These are phyloP conservation scores for Plantago major DNA, from an alignment of 257 asterid species.

Conservation along the genomic window DNA sequence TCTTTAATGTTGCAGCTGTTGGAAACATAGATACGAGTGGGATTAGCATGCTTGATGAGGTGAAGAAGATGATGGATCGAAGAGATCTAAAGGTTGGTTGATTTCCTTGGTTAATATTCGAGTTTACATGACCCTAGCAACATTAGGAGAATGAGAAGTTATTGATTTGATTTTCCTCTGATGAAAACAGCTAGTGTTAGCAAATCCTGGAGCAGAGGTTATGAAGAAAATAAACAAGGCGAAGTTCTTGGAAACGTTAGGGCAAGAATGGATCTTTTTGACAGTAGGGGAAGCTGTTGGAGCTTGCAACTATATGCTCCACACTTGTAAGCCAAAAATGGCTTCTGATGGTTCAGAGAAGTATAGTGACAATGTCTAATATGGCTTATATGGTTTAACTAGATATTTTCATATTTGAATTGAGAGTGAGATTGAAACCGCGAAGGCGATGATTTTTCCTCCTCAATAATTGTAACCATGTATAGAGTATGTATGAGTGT, in stretches of 20 bases:
- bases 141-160: background rate
- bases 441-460: background rate
- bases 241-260: slow-evolving; percentile 61
- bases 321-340: slow-evolving; percentile 38
- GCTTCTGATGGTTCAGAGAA: slow-evolving; percentile 29
- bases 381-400: background rate
- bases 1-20: slow-evolving; percentile 50
- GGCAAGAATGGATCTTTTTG: slow-evolving; percentile 79
- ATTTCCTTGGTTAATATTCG: background rate
- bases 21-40: slow-evolving; percentile 98
- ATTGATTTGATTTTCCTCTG: background rate
- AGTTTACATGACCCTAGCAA: background rate
- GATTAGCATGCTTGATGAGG: slow-evolving; percentile 84
- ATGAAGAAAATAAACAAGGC: slow-evolving; percentile 85
- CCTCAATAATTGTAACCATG: slow-evolving; percentile 4
- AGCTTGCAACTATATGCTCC: slow-evolving; percentile 79
- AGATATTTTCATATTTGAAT: background rate
- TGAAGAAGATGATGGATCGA: slow-evolving; percentile 60
- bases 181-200: slow-evolving; percentile 53
- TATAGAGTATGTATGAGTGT: background rate
- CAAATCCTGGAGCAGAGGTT: slow-evolving; percentile 78
- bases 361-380: slow-evolving; percentile 53
- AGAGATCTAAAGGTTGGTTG: slow-evolving; percentile 69
- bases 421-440: background rate
- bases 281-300: slow-evolving; percentile 91